These are phyloP conservation scores for Ambrosiella xylebori DNA, from an alignment of 2,329 filamentous ascomycete genomes.

Conservation along the genomic window DNA sequence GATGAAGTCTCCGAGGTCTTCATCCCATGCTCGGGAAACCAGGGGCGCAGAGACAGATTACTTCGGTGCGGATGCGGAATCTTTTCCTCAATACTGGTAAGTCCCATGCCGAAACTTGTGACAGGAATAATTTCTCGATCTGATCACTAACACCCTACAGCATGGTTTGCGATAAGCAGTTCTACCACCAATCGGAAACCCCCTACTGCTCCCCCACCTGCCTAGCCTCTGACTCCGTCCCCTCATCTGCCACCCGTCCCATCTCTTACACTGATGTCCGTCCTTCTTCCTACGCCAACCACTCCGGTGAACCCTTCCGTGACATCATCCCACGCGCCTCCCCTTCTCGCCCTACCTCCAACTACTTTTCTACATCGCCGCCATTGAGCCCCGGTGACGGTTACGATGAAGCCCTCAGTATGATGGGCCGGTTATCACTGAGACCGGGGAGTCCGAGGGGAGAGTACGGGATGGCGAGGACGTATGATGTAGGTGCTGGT, in stretches of 20 bases:
- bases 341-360: slow-evolving; percentile 40
- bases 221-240: slow-evolving; percentile 32
- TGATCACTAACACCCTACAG: slow-evolving; percentile 20
- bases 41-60: slow-evolving; percentile 26
- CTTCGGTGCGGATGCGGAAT: slow-evolving; percentile 39
- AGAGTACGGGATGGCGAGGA: no score
- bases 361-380: slow-evolving; percentile 34
- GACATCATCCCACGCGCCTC: slow-evolving; percentile 49
- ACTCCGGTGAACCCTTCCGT: slow-evolving; percentile 28
- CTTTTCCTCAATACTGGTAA: slow-evolving; percentile 49
- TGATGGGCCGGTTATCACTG: no score
- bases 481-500: no score
- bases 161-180: slow-evolving; percentile 52
- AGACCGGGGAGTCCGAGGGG: no score
- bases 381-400: slow-evolving; percentile 15
- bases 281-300: slow-evolving; percentile 17
- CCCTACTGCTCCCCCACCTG: slow-evolving; percentile 49
- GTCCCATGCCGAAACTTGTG: slow-evolving; percentile 19
- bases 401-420: no score
- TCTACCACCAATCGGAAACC: slow-evolving; percentile 34
- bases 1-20: slow-evolving; percentile 24
- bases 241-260: slow-evolving; percentile 19
- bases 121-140: not conserved
- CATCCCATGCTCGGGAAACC: slow-evolving; percentile 30
- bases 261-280: slow-evolving; percentile 17